Evolutionary conservation across 352 stramenopile genomes (phyloP), one percentile per base, ranked within the genome.

Genomic region (Thalassiosira exigua): DNA sequence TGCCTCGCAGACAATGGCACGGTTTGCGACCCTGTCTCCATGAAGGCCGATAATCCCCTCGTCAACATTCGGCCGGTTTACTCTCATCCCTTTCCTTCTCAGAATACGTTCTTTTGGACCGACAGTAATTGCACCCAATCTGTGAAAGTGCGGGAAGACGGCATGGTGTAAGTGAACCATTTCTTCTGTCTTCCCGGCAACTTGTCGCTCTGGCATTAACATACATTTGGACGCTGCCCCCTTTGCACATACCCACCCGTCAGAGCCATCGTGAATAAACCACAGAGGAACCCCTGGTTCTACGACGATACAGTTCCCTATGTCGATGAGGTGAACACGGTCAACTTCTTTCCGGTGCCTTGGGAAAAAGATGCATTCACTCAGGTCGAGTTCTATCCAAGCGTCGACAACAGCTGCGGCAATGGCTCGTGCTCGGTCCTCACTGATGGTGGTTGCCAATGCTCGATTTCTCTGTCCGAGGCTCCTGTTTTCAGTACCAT

Each of bases 101-200:
- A 60, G 2, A 69, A 69, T 27, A 44, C 33, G 5, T 69, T 69
- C 29, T 69, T 59, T 22, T 69, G 60, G 60, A 69, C 60, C 17
- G 32, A 53, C 12, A 24, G 22, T 48, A 21, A n/a, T 2, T 69
- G 60, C 33, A 54, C 48, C 17, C 42, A 59, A 7, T 32, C 27
- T 22, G 29, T 59, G 19, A 69, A 69, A 41, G 46, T 69, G 19
- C 39, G 60, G 2, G 24, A 33, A 14, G 60, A 69, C 46, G 60
- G 60, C n/a, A 48, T 58, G 42, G 27, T 69, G 36, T 44, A 44
- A 44, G 36, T 44, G 14, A 14, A 14, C 7, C 36, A n/a, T n/a
- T n/a, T n/a, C n/a, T n/a, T n/a, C n/a, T n/a, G n/a, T n/a, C n/a
- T n/a, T n/a, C n/a, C n/a, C n/a, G n/a, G n/a, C n/a, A n/a, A n/a